These are phyloP conservation scores for Trypanosoma platydactyli DNA, from an alignment of 208 protist genomes.

Conservation along the genomic window DNA sequence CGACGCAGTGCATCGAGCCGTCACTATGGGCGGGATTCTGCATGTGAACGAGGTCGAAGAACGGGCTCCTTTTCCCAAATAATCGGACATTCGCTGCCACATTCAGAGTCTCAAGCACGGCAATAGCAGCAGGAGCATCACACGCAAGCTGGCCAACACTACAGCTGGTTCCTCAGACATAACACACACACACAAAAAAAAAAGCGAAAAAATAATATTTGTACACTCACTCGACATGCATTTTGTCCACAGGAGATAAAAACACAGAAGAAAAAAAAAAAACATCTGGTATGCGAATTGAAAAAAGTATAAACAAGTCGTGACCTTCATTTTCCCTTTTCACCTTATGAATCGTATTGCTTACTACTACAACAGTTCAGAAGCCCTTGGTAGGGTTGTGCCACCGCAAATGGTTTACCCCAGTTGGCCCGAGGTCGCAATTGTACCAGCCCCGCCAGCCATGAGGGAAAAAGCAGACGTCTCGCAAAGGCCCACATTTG, in stretches of 20 bases:
- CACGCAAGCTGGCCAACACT: no score
- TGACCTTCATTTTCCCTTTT: no score
- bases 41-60: slow-evolving; percentile 90
- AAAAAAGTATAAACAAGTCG: no score
- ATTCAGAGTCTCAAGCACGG: neutral
- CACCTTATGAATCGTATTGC: no score
- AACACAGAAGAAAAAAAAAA: neutral
- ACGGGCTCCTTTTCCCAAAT: slow-evolving; percentile 63
- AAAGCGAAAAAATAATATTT: slow-evolving; percentile 19
- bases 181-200: slow-evolving; percentile 18
- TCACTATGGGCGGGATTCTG: slow-evolving; percentile 81
- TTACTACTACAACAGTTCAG: no score
- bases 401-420: no score
- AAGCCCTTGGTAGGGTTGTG: no score
- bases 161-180: neutral
- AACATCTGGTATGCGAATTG: no score
- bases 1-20: slow-evolving; percentile 74
- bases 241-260: neutral
- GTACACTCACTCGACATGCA: neutral
- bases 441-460: no score
- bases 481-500: no score
- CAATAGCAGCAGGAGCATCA: neutral
- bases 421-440: no score
- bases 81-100: slow-evolving; percentile 8
- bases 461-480: no score